These are phyloP conservation scores for Pelagophyceae sp. DNA, from an alignment of 352 stramenopile species.

Conservation along the genomic window DNA sequence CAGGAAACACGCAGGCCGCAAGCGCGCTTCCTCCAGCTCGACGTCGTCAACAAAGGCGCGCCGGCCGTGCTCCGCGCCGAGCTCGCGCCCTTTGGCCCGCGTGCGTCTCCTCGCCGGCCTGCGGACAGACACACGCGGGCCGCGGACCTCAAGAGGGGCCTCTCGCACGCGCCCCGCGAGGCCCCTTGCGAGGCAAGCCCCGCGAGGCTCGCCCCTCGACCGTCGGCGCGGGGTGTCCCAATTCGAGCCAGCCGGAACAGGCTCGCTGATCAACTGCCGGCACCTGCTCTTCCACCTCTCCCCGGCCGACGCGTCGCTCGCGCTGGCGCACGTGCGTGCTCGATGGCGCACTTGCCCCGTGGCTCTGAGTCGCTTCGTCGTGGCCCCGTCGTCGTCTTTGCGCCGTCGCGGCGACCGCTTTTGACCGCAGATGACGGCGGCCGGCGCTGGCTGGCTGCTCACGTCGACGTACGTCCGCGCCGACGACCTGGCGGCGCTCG, in stretches of 20 bases:
- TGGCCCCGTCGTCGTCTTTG: background rate
- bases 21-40: background rate
- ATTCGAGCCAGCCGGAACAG: background rate
- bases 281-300: constrained; percentile 18
- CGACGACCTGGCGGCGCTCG: background rate
- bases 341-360: background rate
- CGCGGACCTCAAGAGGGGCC: too few species aligned
- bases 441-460: background rate
- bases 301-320: background rate
- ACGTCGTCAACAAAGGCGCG: background rate
- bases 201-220: too few species aligned
- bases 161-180: too few species aligned
- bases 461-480: constrained; percentile 10
- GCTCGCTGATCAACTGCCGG: background rate
- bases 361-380: background rate
- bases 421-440: background rate
- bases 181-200: too few species aligned
- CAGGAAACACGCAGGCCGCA: too few species aligned
- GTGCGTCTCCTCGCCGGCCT: too few species aligned
- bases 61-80: background rate
- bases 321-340: background rate
- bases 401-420: background rate
- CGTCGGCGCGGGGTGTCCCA: too few species aligned
- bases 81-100: background rate
- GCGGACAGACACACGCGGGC: too few species aligned